These are phyloP conservation scores for Apiospora saccharicola DNA, from an alignment of 2,329 filamentous ascomycete genomes.

Conservation along the genomic window DNA sequence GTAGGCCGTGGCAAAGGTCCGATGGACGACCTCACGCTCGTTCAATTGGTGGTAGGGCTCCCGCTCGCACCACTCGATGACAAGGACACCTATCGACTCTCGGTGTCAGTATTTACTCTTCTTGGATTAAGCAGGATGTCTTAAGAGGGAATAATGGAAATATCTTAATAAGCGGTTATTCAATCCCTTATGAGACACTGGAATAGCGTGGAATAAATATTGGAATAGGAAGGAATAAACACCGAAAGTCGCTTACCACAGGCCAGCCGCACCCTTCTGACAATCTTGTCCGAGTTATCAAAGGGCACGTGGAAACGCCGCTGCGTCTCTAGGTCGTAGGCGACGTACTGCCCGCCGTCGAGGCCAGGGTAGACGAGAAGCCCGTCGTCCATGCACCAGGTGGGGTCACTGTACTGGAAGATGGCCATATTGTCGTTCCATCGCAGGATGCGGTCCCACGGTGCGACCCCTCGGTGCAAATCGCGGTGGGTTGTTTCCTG, in stretches of 20 bases:
- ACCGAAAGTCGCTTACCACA: no score
- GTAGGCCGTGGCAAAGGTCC: slow-evolving; percentile 67
- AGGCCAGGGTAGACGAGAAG: slow-evolving; percentile 60
- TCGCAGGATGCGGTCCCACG: slow-evolving; percentile 55
- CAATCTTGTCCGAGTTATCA: slow-evolving; percentile 53
- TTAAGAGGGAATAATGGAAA: no score
- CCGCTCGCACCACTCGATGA: slow-evolving; percentile 69
- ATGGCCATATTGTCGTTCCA: slow-evolving; percentile 47
- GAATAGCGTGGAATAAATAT: no score
- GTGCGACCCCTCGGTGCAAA: slow-evolving; percentile 46
- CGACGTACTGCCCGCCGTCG: slow-evolving; percentile 44
- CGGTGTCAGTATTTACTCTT: no score
- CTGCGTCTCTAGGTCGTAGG: slow-evolving; percentile 59
- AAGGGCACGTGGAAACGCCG: slow-evolving; percentile 58
- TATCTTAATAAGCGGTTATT: no score
- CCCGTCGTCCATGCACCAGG: slow-evolving; percentile 62
- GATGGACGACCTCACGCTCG: slow-evolving; percentile 57
- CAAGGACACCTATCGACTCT: no score
- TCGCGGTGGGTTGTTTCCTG: slow-evolving; percentile 37
- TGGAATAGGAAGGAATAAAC: no score
- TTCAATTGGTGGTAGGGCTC: slow-evolving; percentile 59
- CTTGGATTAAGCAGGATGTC: no score
- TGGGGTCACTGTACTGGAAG: slow-evolving; percentile 55
- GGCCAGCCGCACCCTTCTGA: slow-evolving; percentile 62
- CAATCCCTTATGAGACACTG: no score